These are phyloP conservation scores for Pythium folliculosum DNA, from an alignment of 352 stramenopile species.

Conservation along the genomic window DNA sequence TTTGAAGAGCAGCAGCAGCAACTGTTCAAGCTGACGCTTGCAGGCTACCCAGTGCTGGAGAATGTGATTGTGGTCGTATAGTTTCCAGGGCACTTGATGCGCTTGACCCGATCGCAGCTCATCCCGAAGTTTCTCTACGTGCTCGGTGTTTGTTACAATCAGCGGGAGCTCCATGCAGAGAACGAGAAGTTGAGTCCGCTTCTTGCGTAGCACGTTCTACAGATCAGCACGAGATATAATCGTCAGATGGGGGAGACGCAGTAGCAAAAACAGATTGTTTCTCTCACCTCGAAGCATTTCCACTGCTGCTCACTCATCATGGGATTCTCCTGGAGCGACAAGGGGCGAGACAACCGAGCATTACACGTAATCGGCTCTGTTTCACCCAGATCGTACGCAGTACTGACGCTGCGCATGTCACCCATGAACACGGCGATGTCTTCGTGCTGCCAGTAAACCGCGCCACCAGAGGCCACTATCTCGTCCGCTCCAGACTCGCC, in stretches of 20 bases:
- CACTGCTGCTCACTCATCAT: conserved; percentile 72
- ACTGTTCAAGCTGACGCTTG: conserved; percentile 64
- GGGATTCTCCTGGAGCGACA: conserved; percentile 52
- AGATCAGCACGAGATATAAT: neutral
- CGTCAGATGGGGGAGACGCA: neutral
- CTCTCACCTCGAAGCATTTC: conserved; percentile 57
- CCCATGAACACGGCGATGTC: conserved; percentile 68
- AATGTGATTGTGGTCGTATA: conserved; percentile 61
- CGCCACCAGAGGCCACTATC: conserved; percentile 10
- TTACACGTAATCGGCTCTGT: conserved; percentile 67
- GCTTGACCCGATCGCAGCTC: conserved; percentile 18
- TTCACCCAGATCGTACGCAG: conserved; percentile 33
- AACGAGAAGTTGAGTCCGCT: conserved; percentile 57
- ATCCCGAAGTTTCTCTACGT: conserved; percentile 53
- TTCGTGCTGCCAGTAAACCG: conserved; percentile 33
- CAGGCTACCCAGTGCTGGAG: conserved; percentile 73
- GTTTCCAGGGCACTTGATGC: conserved; percentile 25
- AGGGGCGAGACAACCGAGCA: conserved; percentile 45
- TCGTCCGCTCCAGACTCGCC: neutral
- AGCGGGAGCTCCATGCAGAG: conserved; percentile 70
- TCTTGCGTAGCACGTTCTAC: conserved; percentile 66
- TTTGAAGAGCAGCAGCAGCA: conserved; percentile 67
- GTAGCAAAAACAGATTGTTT: neutral
- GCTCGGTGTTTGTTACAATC: conserved; percentile 50
- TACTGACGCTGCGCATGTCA: conserved; percentile 30